phyloP scores from a whole-genome alignment of 768 basidiomycete genomes.

The Hygrophorus pudorinus region DNA sequence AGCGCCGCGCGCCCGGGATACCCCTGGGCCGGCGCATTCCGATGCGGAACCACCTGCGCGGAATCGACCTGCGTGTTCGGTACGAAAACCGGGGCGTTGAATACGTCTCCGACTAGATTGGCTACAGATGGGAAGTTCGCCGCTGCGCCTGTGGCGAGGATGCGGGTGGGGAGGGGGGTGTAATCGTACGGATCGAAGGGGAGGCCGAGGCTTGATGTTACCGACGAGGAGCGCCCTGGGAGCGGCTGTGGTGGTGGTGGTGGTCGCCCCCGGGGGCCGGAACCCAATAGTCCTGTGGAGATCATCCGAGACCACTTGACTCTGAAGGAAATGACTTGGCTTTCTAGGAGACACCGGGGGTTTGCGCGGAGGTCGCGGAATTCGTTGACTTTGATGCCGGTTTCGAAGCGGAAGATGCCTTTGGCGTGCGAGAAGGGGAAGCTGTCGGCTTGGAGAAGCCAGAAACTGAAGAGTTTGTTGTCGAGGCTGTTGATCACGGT shows the following conservation, averaged over 20 bases:
- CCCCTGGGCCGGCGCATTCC: conserved; percentile 62
- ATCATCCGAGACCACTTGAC: conserved; percentile 73
- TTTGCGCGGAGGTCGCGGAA: conserved; percentile 85
- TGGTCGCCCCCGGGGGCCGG: conserved; percentile 21
- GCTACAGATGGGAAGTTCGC: conserved; percentile 79
- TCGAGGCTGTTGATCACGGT: conserved; percentile 47
- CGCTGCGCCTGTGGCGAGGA: conserved; percentile 70
- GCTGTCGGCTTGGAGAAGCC: conserved; percentile 72
- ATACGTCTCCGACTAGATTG: conserved; percentile 71
- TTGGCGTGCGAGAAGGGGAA: conserved; percentile 72
- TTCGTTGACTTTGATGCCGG: conserved; percentile 79
- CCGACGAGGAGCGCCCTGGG: conserved; percentile 17
- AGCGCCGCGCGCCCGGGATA: conserved; percentile 63
- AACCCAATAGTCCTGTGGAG: conserved; percentile 55
- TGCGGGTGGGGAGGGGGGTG: conserved; percentile 49
- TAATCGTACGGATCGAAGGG: conserved; percentile 75
- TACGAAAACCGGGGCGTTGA: conserved; percentile 73
- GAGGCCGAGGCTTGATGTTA: conserved; percentile 44
- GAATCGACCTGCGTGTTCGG: conserved; percentile 69
- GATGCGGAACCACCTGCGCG: conserved; percentile 60
- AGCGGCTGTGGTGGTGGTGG: conserved; percentile 22
- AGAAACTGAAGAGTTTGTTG: conserved; percentile 87
- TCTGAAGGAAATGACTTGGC: conserved; percentile 72
- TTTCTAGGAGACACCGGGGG: conserved; percentile 78
- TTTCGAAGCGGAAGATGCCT: conserved; percentile 83